Base-by-base conservation (phyloP, 768 basidiomycete species). In the Panaeolus papilionaceus region DNA sequence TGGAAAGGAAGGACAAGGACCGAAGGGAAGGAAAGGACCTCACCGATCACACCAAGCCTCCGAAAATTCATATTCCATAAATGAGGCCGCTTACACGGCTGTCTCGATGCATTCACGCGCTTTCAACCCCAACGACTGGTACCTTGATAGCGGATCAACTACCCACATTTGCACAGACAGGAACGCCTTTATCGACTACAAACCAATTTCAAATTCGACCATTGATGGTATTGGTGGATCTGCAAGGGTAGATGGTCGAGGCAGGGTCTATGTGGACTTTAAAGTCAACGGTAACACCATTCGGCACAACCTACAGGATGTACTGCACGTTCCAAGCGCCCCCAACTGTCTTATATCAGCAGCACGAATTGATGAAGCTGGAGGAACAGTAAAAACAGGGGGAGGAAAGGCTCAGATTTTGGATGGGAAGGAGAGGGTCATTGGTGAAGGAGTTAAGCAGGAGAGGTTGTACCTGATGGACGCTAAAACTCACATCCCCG, bases 1-100 rank as follows among this genome's bases (percentile, higher is more conserved):
- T 63, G 78, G 78, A 64, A 75, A 70, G 39, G 78, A 80, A 65
- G 80, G 78, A 20, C 74, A 79, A 68, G 74, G 76, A 63, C 77
- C 74, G 4, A 74, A 71, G 63, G 71, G 70, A 0, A 14, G 67
- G 62, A 40, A 58, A 64, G 72, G 67, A 12, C 38, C 64, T 9
- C 71, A 75, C 61, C 58, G 67, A n/a, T 42, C 63, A 8, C 54
- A 71, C 63, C 68, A 73, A 44, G 70, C 64, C 7, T 47, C 63
- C 23, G 68, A 62, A 1, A 38, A 54, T 39, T n/a, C 12, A 12
- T 64, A 42, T 67, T 71, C 44, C 74, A 69, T 1, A 66, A 69
- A 39, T 67, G 68, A 18, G 68, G 71, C 39, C 75, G 73, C 70
- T 58, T 70, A 26, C 64, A 40, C 14, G 2, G 40, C 40, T 23